Percentiles rank a stretch among this genome's conserved stretches.
Conservation (phyloP, 495 filamentous ascomycete genomes). For the Podospora sp. region DNA sequence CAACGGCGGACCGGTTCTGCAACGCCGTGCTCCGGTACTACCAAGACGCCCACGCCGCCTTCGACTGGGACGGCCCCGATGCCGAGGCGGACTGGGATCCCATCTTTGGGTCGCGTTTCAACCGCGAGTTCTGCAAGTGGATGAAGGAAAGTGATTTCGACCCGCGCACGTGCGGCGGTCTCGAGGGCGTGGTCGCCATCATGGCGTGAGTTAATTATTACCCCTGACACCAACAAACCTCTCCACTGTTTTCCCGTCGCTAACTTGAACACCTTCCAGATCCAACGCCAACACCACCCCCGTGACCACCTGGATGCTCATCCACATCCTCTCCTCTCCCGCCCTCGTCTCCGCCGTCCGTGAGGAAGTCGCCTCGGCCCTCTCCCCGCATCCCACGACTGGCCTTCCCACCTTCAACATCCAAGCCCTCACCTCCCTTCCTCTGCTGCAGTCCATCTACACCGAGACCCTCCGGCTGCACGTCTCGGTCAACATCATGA, state of each 20-base stretch:
- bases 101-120: slow-evolving; percentile 27
- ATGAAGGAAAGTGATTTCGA: slow-evolving; percentile 1
- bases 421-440: not conserved
- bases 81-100: slow-evolving; percentile 33
- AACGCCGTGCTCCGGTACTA: not conserved
- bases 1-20: not conserved
- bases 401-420: slow-evolving; percentile 4
- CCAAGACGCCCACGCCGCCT: not conserved
- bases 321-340: not conserved
- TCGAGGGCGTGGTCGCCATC: not conserved
- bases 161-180: not conserved
- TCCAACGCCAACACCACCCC: slow-evolving; percentile 9
- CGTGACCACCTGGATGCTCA: not conserved
- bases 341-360: not conserved
- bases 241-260: too few relatives aligned
- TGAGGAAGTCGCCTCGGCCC: not conserved
- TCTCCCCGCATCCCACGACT: not conserved
- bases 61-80: slow-evolving; percentile 25
- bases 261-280: not conserved
- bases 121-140: slow-evolving; percentile 8
- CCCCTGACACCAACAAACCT: too few relatives aligned
- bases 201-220: not conserved
- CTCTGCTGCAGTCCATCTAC: not conserved
- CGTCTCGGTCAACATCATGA: not conserved
- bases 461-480: not conserved